phyloP scores from a whole-genome alignment of 2,329 filamentous ascomycete species.

The Didymosphaeria variabile region DNA sequence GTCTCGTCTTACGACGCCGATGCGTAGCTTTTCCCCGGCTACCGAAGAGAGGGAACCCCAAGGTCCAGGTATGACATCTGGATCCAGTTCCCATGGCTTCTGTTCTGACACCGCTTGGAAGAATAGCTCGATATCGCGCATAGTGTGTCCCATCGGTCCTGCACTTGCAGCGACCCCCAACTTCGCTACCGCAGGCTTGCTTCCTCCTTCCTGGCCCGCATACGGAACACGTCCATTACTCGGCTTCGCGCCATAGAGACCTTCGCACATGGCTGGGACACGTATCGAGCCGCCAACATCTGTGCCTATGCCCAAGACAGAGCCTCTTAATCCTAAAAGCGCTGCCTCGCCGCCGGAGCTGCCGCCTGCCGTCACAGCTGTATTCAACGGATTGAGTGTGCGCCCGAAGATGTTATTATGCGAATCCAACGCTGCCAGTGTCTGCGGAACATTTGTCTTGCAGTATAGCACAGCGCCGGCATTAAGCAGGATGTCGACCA shows the following conservation, averaged over 20 bases:
- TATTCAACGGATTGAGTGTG: constrained; percentile 60
- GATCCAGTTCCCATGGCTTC: constrained; percentile 61
- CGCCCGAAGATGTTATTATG: constrained; percentile 61
- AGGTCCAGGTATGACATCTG: constrained; percentile 51
- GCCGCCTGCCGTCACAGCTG: constrained; percentile 60
- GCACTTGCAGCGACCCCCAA: constrained; percentile 55
- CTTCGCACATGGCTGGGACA: constrained; percentile 61
- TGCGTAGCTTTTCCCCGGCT: constrained; percentile 44
- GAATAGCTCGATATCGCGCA: constrained; percentile 63
- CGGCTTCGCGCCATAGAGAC: constrained; percentile 59
- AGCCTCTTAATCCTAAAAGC: constrained; percentile 59
- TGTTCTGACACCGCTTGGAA: constrained; percentile 63
- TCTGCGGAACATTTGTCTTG: constrained; percentile 66
- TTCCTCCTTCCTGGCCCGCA: constrained; percentile 61
- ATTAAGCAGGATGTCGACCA: constrained; percentile 56
- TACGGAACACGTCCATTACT: constrained; percentile 60
- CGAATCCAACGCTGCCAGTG: constrained; percentile 61
- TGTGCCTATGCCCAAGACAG: constrained; percentile 61
- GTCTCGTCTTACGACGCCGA: constrained; percentile 62
- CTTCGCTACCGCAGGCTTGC: constrained; percentile 58
- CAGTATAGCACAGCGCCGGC: constrained; percentile 60
- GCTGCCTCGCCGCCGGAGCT: constrained; percentile 64
- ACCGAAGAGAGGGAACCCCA: constrained; percentile 45
- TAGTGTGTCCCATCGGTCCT: constrained; percentile 57
- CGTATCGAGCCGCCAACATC: constrained; percentile 65